These are phyloP conservation scores for Pseudogymnoascus sp. DNA, from an alignment of 2,329 filamentous ascomycete species.

Conservation along the genomic window DNA sequence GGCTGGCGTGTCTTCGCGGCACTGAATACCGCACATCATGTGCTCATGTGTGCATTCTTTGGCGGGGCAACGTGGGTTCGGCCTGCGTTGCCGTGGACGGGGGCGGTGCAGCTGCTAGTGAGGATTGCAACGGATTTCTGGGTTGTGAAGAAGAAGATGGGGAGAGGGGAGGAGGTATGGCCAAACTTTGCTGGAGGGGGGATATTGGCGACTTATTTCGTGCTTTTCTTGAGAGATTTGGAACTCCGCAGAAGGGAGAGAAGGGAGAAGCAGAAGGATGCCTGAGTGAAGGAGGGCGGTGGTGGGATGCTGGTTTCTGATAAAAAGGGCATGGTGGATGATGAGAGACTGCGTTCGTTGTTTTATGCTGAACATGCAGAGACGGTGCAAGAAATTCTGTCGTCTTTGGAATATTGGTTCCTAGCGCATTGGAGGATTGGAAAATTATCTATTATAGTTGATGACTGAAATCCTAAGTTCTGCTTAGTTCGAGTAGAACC, in stretches of 20 bases:
- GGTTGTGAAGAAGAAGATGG: neutral
- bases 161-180: neutral
- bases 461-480: neutral
- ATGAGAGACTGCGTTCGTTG: neutral
- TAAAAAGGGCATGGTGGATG: neutral
- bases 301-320: neutral
- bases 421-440: neutral
- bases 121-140: constrained; percentile 18
- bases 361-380: neutral
- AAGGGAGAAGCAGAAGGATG: neutral
- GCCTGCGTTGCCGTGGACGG: constrained; percentile 20
- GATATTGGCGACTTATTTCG: neutral
- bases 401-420: neutral
- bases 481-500: neutral
- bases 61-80: constrained; percentile 17
- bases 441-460: neutral
- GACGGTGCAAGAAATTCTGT: neutral
- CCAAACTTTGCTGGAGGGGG: neutral
- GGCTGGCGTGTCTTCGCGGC: constrained; percentile 26
- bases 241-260: neutral
- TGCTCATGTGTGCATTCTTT: constrained; percentile 29
- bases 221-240: constrained; percentile 11
- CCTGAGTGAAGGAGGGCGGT: neutral
- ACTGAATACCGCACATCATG: constrained; percentile 26
- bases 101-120: constrained; percentile 17